Percentiles rank a stretch among this genome's conserved stretches.
Evolutionary conservation across 192 early-diverging fungal species (phyloP).

Genomic region (Entophlyctis luteolus): DNA sequence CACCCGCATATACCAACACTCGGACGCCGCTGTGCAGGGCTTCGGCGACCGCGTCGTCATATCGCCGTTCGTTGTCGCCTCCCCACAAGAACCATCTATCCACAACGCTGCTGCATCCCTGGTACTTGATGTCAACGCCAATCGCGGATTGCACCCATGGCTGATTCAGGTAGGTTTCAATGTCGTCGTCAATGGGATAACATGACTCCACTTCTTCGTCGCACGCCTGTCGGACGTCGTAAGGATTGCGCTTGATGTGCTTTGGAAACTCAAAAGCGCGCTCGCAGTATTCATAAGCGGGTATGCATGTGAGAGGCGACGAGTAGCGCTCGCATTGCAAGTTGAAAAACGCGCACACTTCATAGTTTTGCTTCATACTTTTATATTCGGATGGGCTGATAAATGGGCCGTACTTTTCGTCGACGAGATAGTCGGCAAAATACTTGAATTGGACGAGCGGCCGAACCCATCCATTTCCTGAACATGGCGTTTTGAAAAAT

Average conservation of each 20-base stretch:
- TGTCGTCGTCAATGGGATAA: constrained; percentile 49
- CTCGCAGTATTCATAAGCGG: constrained; percentile 75
- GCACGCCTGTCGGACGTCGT: constrained; percentile 67
- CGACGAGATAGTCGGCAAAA: constrained; percentile 58
- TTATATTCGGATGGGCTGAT: neutral
- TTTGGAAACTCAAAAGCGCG: constrained; percentile 64
- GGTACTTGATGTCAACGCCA: constrained; percentile 45
- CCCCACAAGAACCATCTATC: constrained; percentile 34
- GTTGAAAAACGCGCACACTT: constrained; percentile 3
- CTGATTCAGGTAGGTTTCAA: constrained; percentile 48
- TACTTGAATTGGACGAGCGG: constrained; percentile 84
- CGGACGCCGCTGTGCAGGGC: constrained; percentile 35
- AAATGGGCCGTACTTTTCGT: constrained; percentile 39
- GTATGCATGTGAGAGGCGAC: constrained; percentile 67
- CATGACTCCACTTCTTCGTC: constrained; percentile 60
- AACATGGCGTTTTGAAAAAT: neutral
- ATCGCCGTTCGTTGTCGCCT: constrained; percentile 50
- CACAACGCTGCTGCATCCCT: constrained; percentile 53
- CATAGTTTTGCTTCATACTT: constrained; percentile 1
- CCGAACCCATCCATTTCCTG: constrained; percentile 90
- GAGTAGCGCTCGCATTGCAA: constrained; percentile 6
- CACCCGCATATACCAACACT: constrained; percentile 50
- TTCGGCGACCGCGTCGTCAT: constrained; percentile 27
- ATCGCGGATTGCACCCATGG: constrained; percentile 46
- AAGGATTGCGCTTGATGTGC: constrained; percentile 72